Base-by-base conservation (phyloP, 148 eudicot genomes). In the Persicaria tinctoria region DNA sequence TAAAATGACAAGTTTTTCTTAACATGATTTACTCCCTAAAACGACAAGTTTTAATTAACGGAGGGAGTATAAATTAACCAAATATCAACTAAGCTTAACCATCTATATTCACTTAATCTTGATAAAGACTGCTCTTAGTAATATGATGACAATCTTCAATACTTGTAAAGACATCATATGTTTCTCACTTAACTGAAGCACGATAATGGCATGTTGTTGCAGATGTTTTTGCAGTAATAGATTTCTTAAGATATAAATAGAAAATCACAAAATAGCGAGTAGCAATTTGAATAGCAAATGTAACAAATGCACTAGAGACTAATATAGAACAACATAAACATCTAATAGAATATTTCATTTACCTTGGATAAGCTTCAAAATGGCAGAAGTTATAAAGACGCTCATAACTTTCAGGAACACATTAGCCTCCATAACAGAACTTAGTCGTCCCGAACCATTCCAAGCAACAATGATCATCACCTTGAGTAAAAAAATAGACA, bases 391-490 rank as follows among this genome's bases (percentile, higher is more conserved):
- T 23, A 89, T 87, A 82, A 89, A 89, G 74, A 89, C 74, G 72
- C 89, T 87, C 81, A 85, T 59, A 20, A 89, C 90, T 84, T 81
- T 81, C 80, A 81, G 81, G 82, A 87, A 85, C 46, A 81, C 85
- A 50, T 89, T 80, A 17, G 78, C 83, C 13, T 81, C 76, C 69
- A 89, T 84, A 60, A 85, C 27, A 23, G 79, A 79, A 76, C 85
- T 74, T 66, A 77, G 80, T 38, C 81, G 45, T 41, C 93, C 90
- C 3, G 83, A 80, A 10, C 90, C 89, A 63, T 87, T 82, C 92
- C 90, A 89, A 75, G 90, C 87, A 77, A 87, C 80, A 59, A 89
- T 87, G 63, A 89, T 85, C 93, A 89, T 89, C 38, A 86, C 93
- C 93, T 89, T 23, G 54, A 23, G 38, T 48, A 17, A 79, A 45